Percentiles rank a stretch among this genome's conserved stretches.
These are phyloP conservation scores for Candida hispaniensis DNA, from an alignment of 805 yeast genomes.

Conservation along the genomic window DNA sequence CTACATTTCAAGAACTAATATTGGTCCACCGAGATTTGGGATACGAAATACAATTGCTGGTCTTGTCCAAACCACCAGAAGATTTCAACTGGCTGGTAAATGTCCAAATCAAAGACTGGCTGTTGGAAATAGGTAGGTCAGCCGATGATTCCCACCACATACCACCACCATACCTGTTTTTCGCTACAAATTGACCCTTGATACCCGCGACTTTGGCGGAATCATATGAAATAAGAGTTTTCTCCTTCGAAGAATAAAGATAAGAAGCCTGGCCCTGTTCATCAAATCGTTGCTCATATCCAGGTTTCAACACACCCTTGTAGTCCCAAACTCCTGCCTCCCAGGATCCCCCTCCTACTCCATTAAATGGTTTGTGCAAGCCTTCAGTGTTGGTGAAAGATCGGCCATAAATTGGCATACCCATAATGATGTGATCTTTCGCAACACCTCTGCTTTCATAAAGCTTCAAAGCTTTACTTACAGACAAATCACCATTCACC, in stretches of 20 bases:
- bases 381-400: conserved; percentile 37
- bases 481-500: conserved; percentile 39
- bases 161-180: conserved; percentile 58
- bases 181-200: conserved; percentile 51
- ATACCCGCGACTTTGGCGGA: conserved; percentile 38
- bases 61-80: conserved; percentile 9
- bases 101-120: conserved; percentile 21
- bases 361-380: conserved; percentile 36
- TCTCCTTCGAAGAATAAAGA: conserved; percentile 34
- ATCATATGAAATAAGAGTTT: conserved; percentile 54
- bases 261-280: conserved; percentile 42
- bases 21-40: conserved; percentile 15
- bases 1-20: conserved; percentile 7
- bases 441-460: conserved; percentile 37
- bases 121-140: conserved; percentile 33
- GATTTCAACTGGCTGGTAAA: conserved; percentile 17
- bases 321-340: conserved; percentile 47
- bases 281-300: conserved; percentile 43
- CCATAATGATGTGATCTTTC: conserved; percentile 51
- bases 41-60: conserved; percentile 16
- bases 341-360: conserved; percentile 34
- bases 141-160: conserved; percentile 96
- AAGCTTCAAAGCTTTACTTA: conserved; percentile 37
- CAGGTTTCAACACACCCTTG: conserved; percentile 41
- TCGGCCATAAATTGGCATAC: conserved; percentile 83